Base-by-base conservation (phyloP, 306 rosid genomes). In the Castanopsis chinensis region DNA sequence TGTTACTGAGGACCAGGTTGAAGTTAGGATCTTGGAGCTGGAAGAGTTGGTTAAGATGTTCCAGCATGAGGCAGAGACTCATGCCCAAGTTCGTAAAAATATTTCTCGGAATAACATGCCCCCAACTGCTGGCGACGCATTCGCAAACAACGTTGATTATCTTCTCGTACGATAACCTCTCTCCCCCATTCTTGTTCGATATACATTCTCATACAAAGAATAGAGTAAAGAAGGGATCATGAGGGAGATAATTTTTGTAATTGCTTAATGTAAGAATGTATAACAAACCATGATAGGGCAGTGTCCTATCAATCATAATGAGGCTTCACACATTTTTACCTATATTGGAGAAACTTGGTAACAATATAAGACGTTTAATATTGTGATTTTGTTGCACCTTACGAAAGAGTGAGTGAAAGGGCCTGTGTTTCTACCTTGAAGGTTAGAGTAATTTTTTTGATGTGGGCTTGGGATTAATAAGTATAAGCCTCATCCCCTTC, bases 51-150 rank as follows among this genome's bases (percentile, higher is more conserved):
- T 95, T 58, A 87, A 87, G 80, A 83, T 88, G 93, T 95, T 93
- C 78, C 91, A 95, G 87, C 97, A 91, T 21, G 99, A 95, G 52
- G 99, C 99, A 25, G 98, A 93, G 82, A 88, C 86, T 84, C 99
- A 93, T 83, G 99, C 94, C 25, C 93, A 83, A 86, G 92, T 93
- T 54, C 82, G 89, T 15, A 87, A 85, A 84, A 81, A 76, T 17
- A 14, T 81, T 59, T 75, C 90, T 28, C 87, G 96, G 69, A 86
- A 81, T 30, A 93, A 76, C 82, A 81, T 93, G 72, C 88, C 96
- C 45, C 98, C 97, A 75, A 94, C 99, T 13, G 83, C 93, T 12
- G 94, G 92, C 21, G 98, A 95, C 69, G 71, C 78, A 15, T 77
- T 90, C 55, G 64, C 25, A 18, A 4, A 23, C 55, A 76, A 82